Percentiles rank a stretch among this genome's conserved stretches.
Evolutionary conservation across 176 grass and related monocot genomes (phyloP).

Genomic region (Urochloa ruziziensis): DNA sequence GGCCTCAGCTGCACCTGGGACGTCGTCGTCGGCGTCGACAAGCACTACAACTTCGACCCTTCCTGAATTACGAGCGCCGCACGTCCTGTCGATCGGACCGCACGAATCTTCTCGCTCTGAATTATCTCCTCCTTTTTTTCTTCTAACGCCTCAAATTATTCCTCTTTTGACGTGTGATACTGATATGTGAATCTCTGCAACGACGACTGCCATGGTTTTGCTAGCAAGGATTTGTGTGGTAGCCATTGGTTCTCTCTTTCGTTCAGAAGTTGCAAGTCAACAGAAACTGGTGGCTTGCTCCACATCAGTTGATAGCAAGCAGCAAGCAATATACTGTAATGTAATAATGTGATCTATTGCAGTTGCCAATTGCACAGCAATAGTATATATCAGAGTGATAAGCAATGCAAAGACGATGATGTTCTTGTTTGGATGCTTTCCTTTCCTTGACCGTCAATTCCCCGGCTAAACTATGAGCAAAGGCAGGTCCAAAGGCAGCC

Average conservation of each 20-base stretch:
- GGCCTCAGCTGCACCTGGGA: conserved; percentile 77
- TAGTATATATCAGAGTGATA: background rate
- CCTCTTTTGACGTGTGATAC: background rate
- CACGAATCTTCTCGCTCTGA: background rate
- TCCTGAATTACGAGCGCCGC: conserved; percentile 12
- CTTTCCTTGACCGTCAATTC: background rate
- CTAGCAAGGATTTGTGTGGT: background rate
- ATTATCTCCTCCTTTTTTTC: background rate
- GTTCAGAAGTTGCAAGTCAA: background rate
- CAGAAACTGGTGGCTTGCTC: background rate
- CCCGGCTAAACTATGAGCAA: background rate
- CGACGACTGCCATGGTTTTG: background rate
- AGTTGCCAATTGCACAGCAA: no score
- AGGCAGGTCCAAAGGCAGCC: background rate
- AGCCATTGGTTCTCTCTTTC: background rate
- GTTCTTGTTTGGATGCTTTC: conserved; percentile 4
- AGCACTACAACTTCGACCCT: conserved; percentile 78
- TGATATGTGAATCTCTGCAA: background rate
- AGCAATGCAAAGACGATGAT: background rate
- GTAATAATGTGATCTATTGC: background rate
- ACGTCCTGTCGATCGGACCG: background rate
- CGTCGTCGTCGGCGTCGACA: conserved; percentile 66
- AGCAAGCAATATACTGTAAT: background rate
- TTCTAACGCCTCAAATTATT: background rate
- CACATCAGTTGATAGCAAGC: background rate